Evolutionary conservation across 2,329 filamentous ascomycete species (phyloP), one percentile per base, ranked within the genome.

Genomic region (Fusarium sp.): DNA sequence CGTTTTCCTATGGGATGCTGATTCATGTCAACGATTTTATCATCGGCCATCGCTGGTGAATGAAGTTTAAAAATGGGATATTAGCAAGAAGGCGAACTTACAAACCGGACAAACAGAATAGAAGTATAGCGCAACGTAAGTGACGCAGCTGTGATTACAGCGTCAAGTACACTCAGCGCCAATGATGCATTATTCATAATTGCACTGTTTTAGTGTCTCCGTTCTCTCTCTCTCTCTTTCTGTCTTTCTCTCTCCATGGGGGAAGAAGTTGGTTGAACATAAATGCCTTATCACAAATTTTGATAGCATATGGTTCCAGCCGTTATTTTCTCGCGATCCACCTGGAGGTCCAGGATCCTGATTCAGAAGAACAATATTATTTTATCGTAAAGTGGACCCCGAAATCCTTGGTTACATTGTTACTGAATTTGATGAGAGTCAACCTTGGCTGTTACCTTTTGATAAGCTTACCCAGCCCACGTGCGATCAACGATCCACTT

Each of bases 191-290:
- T 20, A 1, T 9, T 7, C 55, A 58, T 58, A 6, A n/a, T 36
- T 9, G 1, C 2, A 3, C 1, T 14, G 41, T 20, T 9, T 0
- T 15, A n/a, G 6, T 7, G 6, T 35, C 5, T 12, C 3, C 1
- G 5, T n/a, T 15, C 1, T n/a, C 4, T 2, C 4, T 2, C 4
- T 11, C 3, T 5, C 27, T 22, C 7, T 5, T 3, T 22, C 22
- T 22, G 3, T 22, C 22, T 22, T 22, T 22, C 22, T 22, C 41
- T 36, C 35, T 36, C 6, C 10, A 25, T 4, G 5, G 7, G 7
- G 31, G 15, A 18, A 13, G 8, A 2, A 11, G 5, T 22, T 6
- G 5, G 5, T 39, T 27, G 4, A 29, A 14, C 20, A 27, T 12
- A 1, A 7, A 14, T 1, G 11, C 7, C 10, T 33, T 49, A 29